Base-by-base conservation (phyloP, 1,284 basidiomycete genomes). In the Malassezia arunalokei region DNA sequence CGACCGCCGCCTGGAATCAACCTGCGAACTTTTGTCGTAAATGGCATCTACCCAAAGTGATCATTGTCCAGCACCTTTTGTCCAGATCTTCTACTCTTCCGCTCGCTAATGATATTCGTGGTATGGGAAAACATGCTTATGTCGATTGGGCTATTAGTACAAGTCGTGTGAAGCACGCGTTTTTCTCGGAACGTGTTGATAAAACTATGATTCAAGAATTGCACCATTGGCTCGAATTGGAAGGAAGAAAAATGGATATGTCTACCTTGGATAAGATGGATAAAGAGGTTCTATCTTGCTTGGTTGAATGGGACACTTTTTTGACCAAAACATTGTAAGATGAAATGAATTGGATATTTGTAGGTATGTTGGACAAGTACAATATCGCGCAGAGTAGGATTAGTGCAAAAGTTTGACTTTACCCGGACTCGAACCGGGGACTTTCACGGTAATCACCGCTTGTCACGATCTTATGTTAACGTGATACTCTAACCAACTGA, bases 401-500 rank as follows among this genome's bases (percentile, higher is more conserved):
- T 40, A 40, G 39, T 12, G 17, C 9, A 40, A 40, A 12, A 40
- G 8, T 30, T 28, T 53, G 51, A 53, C 51, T 53, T 48, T 48
- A 53, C 51, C 51, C 51, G 51, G 51, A 40, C 46, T 53, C 51
- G 51, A 53, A 53, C 51, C 51, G 51, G 51, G 51, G 51, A 53
- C 51, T 47, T 48, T 42, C 51, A 53, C 51, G 51, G 51, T 40
- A 33, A 47, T 32, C 20, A 44, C 50, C 39, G 44, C 11, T 17
- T 42, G 8, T 32, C 49, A 51, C 40, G 40, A 40, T 31, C 7
- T 12, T 31, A 32, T 53, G 51, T 53, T 53, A 53, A 53, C 51
- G 46, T 53, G 51, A 42, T 53, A 53, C 51, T 53, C 51, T 53
- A 53, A 53, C 51, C 51, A 53, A 53, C 51, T 53, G 51, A 53